Percentiles rank a stretch among this genome's conserved stretches.
Evolutionary conservation across 331 rosid species (phyloP).

Genomic region (Saraca asoca): DNA sequence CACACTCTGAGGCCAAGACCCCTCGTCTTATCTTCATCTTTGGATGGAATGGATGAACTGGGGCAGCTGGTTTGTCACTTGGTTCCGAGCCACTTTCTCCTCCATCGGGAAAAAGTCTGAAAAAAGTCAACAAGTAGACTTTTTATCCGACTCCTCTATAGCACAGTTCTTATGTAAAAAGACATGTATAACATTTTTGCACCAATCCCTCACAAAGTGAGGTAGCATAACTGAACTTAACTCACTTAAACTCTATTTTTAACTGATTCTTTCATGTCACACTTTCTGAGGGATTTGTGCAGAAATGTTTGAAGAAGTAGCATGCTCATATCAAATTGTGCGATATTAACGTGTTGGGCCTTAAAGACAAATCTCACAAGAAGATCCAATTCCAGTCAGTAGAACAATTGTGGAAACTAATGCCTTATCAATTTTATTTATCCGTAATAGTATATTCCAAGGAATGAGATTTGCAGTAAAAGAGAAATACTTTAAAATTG

Average conservation of each 20-base stretch:
- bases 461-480: neutral
- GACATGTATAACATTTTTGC: too few species aligned
- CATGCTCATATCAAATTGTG: neutral
- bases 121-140: neutral
- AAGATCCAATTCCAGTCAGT: conserved; percentile 1
- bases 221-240: too few species aligned
- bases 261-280: neutral
- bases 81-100: conserved; percentile 51
- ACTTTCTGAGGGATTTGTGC: too few species aligned
- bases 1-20: conserved; percentile 71
- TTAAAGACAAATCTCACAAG: conserved; percentile 12
- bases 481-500: too few species aligned
- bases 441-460: neutral
- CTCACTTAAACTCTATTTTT: too few species aligned
- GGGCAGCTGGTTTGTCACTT: conserved; percentile 62
- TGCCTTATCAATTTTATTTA: neutral
- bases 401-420: conserved; percentile 12
- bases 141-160: neutral
- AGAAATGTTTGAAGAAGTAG: neutral
- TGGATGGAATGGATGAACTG: conserved; percentile 95
- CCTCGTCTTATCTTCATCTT: conserved; percentile 74
- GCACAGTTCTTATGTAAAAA: too few species aligned
- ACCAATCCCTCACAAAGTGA: too few species aligned
- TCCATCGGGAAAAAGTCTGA: conserved; percentile 79
- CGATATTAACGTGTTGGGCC: neutral